Evolutionary conservation across 495 filamentous ascomycete species (phyloP).

Genomic region (Recurvomyces mirabilis): DNA sequence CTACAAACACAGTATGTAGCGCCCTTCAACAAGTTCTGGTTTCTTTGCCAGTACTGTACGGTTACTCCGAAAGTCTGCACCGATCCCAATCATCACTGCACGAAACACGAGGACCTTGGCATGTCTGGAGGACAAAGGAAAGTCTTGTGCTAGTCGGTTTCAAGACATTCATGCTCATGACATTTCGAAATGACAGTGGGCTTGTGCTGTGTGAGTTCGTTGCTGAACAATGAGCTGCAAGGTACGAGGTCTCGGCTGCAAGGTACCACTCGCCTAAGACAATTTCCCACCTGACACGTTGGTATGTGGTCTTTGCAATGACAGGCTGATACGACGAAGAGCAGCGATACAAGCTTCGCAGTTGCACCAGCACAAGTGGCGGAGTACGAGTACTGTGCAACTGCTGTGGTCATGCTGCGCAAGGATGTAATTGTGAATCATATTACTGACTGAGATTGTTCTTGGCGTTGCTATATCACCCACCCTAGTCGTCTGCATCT

Average conservation of each 20-base stretch:
- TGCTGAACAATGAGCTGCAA: background rate
- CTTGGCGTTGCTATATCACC: no score
- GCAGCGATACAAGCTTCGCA: background rate
- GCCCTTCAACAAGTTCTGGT: slow-evolving; percentile 2
- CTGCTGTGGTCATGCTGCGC: no score
- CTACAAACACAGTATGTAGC: slow-evolving; percentile 4
- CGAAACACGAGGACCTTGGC: background rate
- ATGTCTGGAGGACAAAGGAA: no score
- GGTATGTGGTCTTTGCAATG: background rate
- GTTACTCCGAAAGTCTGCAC: no score
- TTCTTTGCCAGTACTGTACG: no score
- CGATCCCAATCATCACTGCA: background rate
- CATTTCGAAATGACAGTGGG: background rate
- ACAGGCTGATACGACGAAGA: background rate
- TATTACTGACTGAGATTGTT: no score
- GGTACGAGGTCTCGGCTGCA: slow-evolving; percentile 6
- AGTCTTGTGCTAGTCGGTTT: no score
- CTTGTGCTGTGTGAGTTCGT: background rate
- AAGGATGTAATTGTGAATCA: no score
- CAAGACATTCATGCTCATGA: background rate
- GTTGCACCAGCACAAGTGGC: no score
- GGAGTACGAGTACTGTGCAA: no score
- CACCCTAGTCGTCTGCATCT: background rate
- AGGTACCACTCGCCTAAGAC: slow-evolving; percentile 3
- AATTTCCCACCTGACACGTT: background rate